Evolutionary conservation across 495 filamentous ascomycete genomes (phyloP).

Genomic region (Immersiella caudata): DNA sequence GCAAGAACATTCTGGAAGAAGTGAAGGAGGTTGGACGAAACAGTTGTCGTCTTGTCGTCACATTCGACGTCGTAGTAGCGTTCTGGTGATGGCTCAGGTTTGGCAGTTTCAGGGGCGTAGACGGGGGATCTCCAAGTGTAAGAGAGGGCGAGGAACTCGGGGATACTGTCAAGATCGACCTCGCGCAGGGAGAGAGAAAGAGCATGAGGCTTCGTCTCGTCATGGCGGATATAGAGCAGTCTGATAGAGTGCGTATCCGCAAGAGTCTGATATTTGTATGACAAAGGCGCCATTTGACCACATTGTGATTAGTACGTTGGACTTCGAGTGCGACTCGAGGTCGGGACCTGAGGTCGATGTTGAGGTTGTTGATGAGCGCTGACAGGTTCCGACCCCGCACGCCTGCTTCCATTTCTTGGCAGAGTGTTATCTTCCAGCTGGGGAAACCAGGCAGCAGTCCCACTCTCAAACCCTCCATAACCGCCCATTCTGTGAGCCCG

Average conservation of each 20-base stretch:
- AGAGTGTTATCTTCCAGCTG: no score
- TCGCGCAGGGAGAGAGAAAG: background rate
- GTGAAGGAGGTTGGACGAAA: background rate
- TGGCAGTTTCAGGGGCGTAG: background rate
- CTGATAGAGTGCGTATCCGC: background rate
- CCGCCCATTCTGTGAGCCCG: no score
- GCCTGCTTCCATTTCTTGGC: no score
- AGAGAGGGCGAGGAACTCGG: background rate
- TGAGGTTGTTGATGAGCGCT: no score
- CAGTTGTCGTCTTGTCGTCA: background rate
- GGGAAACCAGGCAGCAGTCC: no score
- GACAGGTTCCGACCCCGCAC: no score
- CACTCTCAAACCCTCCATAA: no score
- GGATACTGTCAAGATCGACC: background rate
- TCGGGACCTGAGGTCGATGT: no score
- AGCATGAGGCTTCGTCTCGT: background rate
- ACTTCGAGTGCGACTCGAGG: no score
- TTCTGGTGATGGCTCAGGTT: background rate
- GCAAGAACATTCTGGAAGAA: background rate
- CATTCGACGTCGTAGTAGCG: background rate
- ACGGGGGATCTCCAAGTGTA: conserved; percentile 1
- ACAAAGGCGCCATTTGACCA: background rate
- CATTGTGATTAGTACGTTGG: no score
- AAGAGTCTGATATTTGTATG: background rate
- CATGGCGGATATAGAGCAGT: conserved; percentile 1